Evolutionary conservation across 2,329 filamentous ascomycete species (phyloP), one percentile per base, ranked within the genome.

Genomic region (Falciphora oryzae): DNA sequence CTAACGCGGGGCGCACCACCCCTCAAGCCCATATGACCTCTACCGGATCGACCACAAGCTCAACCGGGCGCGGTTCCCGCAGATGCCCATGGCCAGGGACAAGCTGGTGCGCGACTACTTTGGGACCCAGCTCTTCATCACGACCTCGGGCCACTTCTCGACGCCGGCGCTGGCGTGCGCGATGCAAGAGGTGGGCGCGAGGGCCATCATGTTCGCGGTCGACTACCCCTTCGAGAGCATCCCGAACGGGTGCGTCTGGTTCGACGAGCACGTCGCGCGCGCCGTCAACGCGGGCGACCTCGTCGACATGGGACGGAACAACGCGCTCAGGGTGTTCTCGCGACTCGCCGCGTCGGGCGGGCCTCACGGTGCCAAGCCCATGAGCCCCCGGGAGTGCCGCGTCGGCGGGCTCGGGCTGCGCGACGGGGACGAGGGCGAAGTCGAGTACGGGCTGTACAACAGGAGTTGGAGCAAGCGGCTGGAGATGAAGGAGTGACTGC

Each of bases 201-300:
- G 64, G 57, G 29, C 67, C 18, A 65, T 71, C 63, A 65, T 71
- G 67, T 71, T 71, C 64, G 66, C 68, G 3, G 68, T 71, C 28
- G 70, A 70, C 59, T 71, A 71, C 56, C 70, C 70, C 22, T 71
- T 70, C 35, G 70, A 71, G 65, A 70, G 68, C 63, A 69, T 72
- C 44, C 66, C 68, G 35, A 70, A 71, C 56, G 68, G 66, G 18
- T 68, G 68, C 57, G 67, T 68, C 22, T 71, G 69, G 70, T 71
- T 70, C 60, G 71, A 72, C 61, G 67, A 70, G 50, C 66, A 68
- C 56, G 67, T 69, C 13, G 65, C 67, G 32, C 64, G 22, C 18
- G 22, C 22, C 53, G n/a, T 70, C 59, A 66, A 60, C 57, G 64
- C 62, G 31, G 32, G 60, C 27, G 70, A 71, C 28, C 64, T 69